These are phyloP conservation scores for Leishmania turanica DNA, from an alignment of 208 protist genomes.

Conservation along the genomic window DNA sequence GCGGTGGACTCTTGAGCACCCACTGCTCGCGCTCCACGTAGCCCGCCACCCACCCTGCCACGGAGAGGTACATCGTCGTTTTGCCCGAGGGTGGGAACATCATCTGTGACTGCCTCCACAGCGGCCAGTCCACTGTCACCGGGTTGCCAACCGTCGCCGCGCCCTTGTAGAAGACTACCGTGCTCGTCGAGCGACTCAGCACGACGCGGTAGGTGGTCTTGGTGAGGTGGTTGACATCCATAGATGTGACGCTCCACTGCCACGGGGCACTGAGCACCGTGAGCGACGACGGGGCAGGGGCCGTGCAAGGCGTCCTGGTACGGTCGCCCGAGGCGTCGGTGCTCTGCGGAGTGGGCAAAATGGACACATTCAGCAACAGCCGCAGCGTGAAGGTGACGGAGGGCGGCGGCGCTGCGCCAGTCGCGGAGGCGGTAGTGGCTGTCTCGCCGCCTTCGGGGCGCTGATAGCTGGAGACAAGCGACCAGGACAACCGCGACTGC, in stretches of 20 bases:
- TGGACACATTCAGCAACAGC: slow-evolving; percentile 23
- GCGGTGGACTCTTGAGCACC: slow-evolving; percentile 2
- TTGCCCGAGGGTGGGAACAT: neutral
- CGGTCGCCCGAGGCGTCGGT: neutral
- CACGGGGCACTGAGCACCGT: slow-evolving; percentile 19
- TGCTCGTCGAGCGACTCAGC: slow-evolving; percentile 21
- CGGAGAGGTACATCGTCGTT: slow-evolving; percentile 7
- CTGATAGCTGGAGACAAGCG: slow-evolving; percentile 21
- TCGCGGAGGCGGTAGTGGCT: neutral
- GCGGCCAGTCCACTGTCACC: slow-evolving; percentile 25
- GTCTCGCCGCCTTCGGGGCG: neutral
- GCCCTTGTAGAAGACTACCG: slow-evolving; percentile 22
- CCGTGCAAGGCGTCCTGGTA: neutral
- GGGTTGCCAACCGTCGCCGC: slow-evolving; percentile 3
- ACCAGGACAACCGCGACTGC: slow-evolving; percentile 6
- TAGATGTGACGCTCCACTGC: slow-evolving; percentile 9
- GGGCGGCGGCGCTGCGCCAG: neutral
- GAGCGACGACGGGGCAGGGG: slow-evolving; percentile 21
- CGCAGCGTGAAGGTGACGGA: slow-evolving; percentile 10
- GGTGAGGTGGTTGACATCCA: neutral
- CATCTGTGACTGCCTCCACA: slow-evolving; percentile 8
- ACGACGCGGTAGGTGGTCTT: slow-evolving; percentile 23
- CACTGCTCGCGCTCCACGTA: slow-evolving; percentile 18
- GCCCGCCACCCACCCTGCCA: slow-evolving; percentile 20
- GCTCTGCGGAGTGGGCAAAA: neutral